Evolutionary conservation across 768 basidiomycete genomes (phyloP), one percentile per base, ranked within the genome.

Genomic region (Phaeotremella fagi): DNA sequence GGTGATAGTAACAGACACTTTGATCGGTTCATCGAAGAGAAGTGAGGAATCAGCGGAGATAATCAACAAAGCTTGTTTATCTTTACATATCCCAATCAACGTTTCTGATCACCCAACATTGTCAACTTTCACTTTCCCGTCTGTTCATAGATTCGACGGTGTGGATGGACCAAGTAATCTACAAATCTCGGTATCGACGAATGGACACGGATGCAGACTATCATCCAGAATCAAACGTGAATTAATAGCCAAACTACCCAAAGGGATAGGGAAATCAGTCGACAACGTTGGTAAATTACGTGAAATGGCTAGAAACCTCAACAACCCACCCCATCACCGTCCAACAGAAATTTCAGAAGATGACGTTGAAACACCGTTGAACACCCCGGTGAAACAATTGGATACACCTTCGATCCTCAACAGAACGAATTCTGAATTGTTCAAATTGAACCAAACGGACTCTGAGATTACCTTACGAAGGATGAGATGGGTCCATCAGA

Each of bases 401-500:
- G 64, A 51, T 26, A 69, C 64, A 15, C 59, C 63, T 2, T 60
- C 62, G 11, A 27, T 71, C 4, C 61, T 64, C 7, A 57, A 48
- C 31, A 46, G 45, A 54, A 48, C 51, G 60, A 52, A 53, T 66
- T 53, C 41, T 28, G 45, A 47, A 33, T 45, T n/a, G 48, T 61
- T 53, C 53, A 61, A 37, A 38, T n/a, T 41, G 41, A 28, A 15
- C 57, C 47, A 5, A 4, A 52, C 45, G 16, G 54, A 62, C 5
- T 60, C 68, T 43, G 68, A 69, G 28, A 56, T 62, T 28, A 76
- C 80, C 48, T 78, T 75, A 52, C 79, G 90, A 27, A 79, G 87
- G 15, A 88, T 95, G 82, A 83, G 85, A 72, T 97, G 90, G 89
- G 85, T 95, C 2, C 85, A 90, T 0, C 94, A 97, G 71, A 82